Evolutionary conservation across 352 stramenopile species (phyloP), one percentile per base, ranked within the genome.

Genomic region (Peronosclerospora sorghi): DNA sequence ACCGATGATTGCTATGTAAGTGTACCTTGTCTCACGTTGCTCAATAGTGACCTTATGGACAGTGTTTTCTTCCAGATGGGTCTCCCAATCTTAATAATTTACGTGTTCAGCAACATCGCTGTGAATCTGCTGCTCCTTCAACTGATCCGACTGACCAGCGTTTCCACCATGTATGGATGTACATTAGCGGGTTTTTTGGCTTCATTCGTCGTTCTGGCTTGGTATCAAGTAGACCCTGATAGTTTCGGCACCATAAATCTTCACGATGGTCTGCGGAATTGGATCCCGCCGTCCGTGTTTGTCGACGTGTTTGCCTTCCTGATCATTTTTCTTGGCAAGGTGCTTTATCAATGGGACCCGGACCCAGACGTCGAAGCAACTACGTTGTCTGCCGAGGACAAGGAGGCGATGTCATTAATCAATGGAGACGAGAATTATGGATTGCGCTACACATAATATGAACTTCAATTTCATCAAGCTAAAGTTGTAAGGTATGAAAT

Each of bases 301-400:
- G 73, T n/a, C n/a, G n/a, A n/a, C n/a, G n/a, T n/a, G n/a, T n/a
- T n/a, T n/a, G n/a, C n/a, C n/a, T n/a, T n/a, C n/a, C n/a, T n/a
- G n/a, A n/a, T n/a, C n/a, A n/a, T n/a, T n/a, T n/a, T n/a, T n/a
- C n/a, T n/a, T n/a, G n/a, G n/a, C n/a, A n/a, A n/a, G n/a, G n/a
- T n/a, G n/a, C n/a, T n/a, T n/a, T n/a, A n/a, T n/a, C n/a, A n/a
- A n/a, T n/a, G n/a, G n/a, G n/a, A n/a, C n/a, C n/a, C n/a, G n/a
- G n/a, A n/a, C n/a, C n/a, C n/a, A 35, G 73, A 83, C 13, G 73
- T 83, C 23, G 71, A 90, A 54, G 77, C 77, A 18, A 90, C 75
- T 18, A 93, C 80, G 19, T 70, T 68, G 35, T 90, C 77, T 9
- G 80, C 77, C 8, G 80, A 87, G 32, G 80, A 93, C 43, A 92